phyloP scores from a whole-genome alignment of 805 yeast genomes.

The Saccharomyces jurei region DNA sequence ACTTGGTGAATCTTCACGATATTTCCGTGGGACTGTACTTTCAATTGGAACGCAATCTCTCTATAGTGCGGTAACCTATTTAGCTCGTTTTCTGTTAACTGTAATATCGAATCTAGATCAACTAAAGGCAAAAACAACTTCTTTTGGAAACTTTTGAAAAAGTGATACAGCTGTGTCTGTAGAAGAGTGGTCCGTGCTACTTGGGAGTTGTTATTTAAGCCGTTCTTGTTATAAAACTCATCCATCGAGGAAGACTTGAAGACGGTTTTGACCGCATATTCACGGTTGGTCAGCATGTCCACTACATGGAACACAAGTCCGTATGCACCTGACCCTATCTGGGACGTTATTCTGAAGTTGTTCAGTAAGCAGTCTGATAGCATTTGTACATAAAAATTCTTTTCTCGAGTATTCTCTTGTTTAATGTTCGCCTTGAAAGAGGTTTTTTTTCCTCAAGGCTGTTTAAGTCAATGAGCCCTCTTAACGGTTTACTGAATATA shows the following conservation, averaged over 20 bases:
- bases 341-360: constrained; percentile 20
- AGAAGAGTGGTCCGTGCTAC: constrained; percentile 19
- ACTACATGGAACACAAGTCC: constrained; percentile 69
- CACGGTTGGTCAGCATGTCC: constrained; percentile 41
- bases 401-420: not conserved
- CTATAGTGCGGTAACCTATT: constrained; percentile 34
- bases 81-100: constrained; percentile 32
- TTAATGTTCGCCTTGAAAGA: not conserved
- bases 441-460: not conserved
- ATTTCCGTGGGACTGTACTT: constrained; percentile 72
- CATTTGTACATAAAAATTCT: constrained; percentile 5
- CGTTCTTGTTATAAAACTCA: constrained; percentile 9
- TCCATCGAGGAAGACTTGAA: constrained; percentile 36
- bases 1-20: constrained; percentile 70
- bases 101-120: constrained; percentile 20
- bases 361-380: constrained; percentile 22
- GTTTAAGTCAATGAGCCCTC: not conserved
- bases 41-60: constrained; percentile 67
- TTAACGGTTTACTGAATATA: not conserved
- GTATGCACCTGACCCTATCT: constrained; percentile 72
- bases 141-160: constrained; percentile 18
- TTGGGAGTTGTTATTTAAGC: constrained; percentile 16
- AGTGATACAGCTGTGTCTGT: constrained; percentile 23
- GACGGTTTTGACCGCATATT: constrained; percentile 66
- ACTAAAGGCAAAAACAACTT: constrained; percentile 19